These are phyloP conservation scores for Hypholoma fasciculare DNA, from an alignment of 768 basidiomycete species.

Conservation along the genomic window DNA sequence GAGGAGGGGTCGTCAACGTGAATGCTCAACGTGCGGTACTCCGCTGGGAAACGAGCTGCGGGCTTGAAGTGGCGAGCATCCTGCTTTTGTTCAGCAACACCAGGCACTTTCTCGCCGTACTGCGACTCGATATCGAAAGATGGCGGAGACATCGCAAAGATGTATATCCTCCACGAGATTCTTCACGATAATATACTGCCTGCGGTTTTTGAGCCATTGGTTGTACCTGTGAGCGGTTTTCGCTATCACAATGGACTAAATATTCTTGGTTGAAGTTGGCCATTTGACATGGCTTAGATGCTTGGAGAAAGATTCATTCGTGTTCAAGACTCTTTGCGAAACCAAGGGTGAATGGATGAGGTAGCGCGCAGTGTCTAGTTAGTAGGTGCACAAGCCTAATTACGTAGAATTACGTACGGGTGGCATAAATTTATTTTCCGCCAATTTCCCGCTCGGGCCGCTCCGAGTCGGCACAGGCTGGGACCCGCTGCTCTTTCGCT, in stretches of 20 bases:
- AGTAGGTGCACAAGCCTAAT: too few relatives aligned
- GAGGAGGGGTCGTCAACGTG: conserved; percentile 22
- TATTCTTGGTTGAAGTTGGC: too few relatives aligned
- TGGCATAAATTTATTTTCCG: too few relatives aligned
- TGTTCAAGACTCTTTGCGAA: too few relatives aligned
- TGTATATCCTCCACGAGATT: background rate
- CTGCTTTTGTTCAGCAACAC: background rate
- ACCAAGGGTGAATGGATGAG: too few relatives aligned
- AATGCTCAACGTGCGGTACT: conserved; percentile 26
- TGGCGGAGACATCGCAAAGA: conserved; percentile 10
- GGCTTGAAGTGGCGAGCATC: conserved; percentile 5
- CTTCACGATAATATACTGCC: background rate
- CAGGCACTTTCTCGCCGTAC: background rate
- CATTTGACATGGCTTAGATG: too few relatives aligned
- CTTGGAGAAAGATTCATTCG: too few relatives aligned
- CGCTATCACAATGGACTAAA: background rate
- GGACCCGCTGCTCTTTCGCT: too few relatives aligned
- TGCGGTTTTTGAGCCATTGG: conserved; percentile 16
- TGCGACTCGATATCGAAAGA: conserved; percentile 19
- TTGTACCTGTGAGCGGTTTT: conserved; percentile 3
- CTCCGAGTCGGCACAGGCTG: too few relatives aligned
- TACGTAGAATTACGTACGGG: too few relatives aligned
- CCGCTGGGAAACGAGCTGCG: conserved; percentile 20
- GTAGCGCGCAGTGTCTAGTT: too few relatives aligned
- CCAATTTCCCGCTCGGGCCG: too few relatives aligned